Evolutionary conservation across 2,329 filamentous ascomycete species (phyloP), one percentile per base, ranked within the genome.

Genomic region (Aspergillus calidoustus): DNA sequence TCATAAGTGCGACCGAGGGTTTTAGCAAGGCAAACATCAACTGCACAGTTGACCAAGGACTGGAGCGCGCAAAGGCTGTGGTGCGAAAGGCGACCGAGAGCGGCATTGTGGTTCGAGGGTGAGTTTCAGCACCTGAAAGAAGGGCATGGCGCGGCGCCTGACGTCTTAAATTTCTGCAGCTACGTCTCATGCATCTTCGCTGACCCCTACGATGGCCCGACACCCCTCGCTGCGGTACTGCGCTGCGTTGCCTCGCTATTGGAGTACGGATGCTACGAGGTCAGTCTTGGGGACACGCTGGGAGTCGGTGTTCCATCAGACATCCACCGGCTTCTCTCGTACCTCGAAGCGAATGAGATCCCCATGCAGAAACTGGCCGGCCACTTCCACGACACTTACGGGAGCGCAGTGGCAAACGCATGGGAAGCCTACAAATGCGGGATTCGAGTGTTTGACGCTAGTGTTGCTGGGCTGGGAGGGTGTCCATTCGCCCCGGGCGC

Each of bases 341-440:
- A 75, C 49, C 69, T 81, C 4, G 58, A 69, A 0, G 49, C 66
- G 2, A 65, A 73, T 28, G 89, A 89, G 0, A 84, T 96, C 19
- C 83, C 89, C 22, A 84, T 84, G 58, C 86, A 88, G 69, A 89
- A 91, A 69, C 78, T 96, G 11, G 91, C 91, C 0, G 87, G 93
- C 79, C 92, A 96, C 76, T 94, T 96, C 71, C 92, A 96, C 76
- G 91, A 96, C 72, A 96, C 92, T 1, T 94, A 93, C 72, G 92
- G 91, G 1, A 90, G 93, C 79, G 92, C 91, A 1, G 81, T 94
- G n/a, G 89, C 92, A 7, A 96, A 96, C 72, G 89, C 89, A 5
- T 87, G 91, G 11, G 88, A 93, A 0, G 88, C 89, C 43, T 84
- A 95, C 31, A 89, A 92, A 72, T 87, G 91, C 68, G 92, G 92